Conservation (phyloP, 305 asterid genomes). For the Fraxinus albicans region DNA sequence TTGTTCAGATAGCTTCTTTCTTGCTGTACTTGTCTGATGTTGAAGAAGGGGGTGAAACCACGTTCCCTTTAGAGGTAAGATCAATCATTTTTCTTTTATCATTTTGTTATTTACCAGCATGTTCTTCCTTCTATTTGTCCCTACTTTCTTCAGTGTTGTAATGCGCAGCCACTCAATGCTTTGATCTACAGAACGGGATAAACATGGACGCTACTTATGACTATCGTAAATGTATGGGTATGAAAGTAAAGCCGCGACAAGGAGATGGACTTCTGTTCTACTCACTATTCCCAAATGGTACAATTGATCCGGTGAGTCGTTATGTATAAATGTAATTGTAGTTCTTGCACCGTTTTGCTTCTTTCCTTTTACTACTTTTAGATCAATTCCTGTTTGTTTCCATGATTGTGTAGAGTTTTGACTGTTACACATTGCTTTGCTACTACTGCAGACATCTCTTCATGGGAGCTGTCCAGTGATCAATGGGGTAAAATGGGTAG, state of each 20-base stretch:
- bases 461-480: conserved; percentile 95
- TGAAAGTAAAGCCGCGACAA: conserved; percentile 78
- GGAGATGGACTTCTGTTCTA: conserved; percentile 95
- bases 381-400: background rate
- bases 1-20: conserved; percentile 77
- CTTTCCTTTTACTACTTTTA: background rate
- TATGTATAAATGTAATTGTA: background rate
- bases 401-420: background rate
- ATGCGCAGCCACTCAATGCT: conserved; percentile 19
- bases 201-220: conserved; percentile 69
- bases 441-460: conserved; percentile 61
- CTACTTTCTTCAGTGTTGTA: background rate
- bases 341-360: background rate
- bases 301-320: conserved; percentile 76
- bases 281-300: conserved; percentile 79
- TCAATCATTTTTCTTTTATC: background rate
- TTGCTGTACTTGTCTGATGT: conserved; percentile 87
- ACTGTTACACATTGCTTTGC: conserved; percentile 1
- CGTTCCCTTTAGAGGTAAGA: conserved; percentile 90
- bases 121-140: background rate
- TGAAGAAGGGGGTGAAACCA: conserved; percentile 97
- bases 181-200: conserved; percentile 59
- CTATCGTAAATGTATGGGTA: conserved; percentile 64
- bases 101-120: conserved; percentile 7
- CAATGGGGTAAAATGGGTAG: conserved; percentile 94